phyloP scores from a whole-genome alignment of 1,284 basidiomycete species.

The Dichomitus squalens region DNA sequence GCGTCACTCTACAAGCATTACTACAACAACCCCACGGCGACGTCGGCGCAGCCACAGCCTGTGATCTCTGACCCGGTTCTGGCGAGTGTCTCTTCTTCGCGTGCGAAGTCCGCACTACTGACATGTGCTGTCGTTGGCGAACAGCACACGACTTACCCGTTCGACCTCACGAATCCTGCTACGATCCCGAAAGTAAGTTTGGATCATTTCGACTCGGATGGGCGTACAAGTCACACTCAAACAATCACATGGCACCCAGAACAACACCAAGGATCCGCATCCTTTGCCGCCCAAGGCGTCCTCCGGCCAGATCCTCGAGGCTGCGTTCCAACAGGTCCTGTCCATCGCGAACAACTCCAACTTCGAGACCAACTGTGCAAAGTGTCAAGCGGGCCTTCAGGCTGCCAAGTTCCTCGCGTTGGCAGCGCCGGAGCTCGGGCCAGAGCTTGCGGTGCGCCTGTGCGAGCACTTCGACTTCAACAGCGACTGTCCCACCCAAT shows the following conservation, averaged over 20 bases:
- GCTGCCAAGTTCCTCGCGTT: conserved; percentile 68
- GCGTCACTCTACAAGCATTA: conserved; percentile 64
- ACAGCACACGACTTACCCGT: conserved; percentile 59
- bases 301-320: conserved; percentile 44
- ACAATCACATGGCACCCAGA: conserved; percentile 28
- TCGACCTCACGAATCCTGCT: conserved; percentile 60
- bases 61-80: conserved; percentile 68
- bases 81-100: conserved; percentile 36
- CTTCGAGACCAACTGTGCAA: conserved; percentile 57
- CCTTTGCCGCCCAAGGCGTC: conserved; percentile 60
- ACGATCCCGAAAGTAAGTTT: conserved; percentile 48
- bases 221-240: background rate
- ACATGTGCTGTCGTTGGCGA: background rate
- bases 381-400: conserved; percentile 64
- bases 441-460: conserved; percentile 56
- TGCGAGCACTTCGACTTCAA: conserved; percentile 65
- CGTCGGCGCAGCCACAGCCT: conserved; percentile 68
- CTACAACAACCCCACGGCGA: conserved; percentile 73
- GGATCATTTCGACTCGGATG: background rate
- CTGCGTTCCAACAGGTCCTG: conserved; percentile 56
- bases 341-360: conserved; percentile 53
- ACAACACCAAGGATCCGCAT: conserved; percentile 65
- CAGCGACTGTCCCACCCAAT: conserved; percentile 51
- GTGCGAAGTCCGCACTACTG: background rate
- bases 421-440: conserved; percentile 64